These are phyloP conservation scores for Karstenula rhodostoma DNA, from an alignment of 2,329 filamentous ascomycete genomes.

Conservation along the genomic window DNA sequence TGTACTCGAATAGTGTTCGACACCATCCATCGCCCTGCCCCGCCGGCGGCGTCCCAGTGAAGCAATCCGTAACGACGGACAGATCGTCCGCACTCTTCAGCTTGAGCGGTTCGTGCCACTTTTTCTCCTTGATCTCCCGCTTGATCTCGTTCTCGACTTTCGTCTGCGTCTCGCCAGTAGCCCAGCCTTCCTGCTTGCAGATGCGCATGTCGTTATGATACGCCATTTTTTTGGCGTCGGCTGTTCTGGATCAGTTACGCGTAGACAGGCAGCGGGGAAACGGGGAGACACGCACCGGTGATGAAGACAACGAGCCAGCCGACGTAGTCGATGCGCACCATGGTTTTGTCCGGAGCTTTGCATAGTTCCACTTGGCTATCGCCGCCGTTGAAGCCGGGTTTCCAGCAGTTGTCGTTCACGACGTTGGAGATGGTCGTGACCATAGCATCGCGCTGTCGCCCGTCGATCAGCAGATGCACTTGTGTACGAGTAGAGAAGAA, in stretches of 20 bases:
- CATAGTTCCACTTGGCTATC: neutral
- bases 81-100: neutral
- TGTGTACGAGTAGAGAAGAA: neutral
- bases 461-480: neutral
- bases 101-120: neutral
- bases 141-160: too few species aligned
- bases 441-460: neutral
- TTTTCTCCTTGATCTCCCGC: neutral
- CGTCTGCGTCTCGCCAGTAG: too few species aligned
- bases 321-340: neutral
- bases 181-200: too few species aligned
- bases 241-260: neutral
- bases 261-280: neutral
- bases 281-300: neutral
- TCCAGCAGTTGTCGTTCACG: neutral
- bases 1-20: neutral
- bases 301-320: neutral
- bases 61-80: neutral
- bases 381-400: neutral
- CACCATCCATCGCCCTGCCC: neutral
- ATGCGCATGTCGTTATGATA: too few species aligned
- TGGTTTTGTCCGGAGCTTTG: neutral
- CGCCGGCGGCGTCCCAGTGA: neutral
- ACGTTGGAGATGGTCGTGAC: neutral
- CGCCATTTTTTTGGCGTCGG: neutral